Percentiles rank a stretch among this genome's conserved stretches.
Evolutionary conservation across 108 stramenopile genomes (phyloP).

Genomic region (Conticribra guillardii): DNA sequence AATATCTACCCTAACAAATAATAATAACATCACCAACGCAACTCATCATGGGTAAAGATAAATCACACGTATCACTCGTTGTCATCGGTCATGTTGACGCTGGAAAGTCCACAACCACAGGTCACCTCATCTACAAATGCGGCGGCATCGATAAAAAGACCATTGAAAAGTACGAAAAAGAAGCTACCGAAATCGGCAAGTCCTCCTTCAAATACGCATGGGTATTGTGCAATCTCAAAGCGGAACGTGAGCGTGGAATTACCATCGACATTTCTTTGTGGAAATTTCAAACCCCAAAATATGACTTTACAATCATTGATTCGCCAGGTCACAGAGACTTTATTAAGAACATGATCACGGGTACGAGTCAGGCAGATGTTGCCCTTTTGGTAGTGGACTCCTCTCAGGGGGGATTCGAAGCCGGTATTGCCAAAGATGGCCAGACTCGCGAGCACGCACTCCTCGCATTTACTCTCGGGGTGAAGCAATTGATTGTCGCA

Average conservation of each 20-base stretch:
- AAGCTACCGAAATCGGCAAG: conserved; percentile 89
- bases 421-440: conserved; percentile 91
- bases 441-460: conserved; percentile 97
- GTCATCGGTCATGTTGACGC: conserved; percentile 91
- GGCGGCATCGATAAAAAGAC: conserved; percentile 89
- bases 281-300: conserved; percentile 88
- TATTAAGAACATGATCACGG: conserved; percentile 98
- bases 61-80: conserved; percentile 74
- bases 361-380: conserved; percentile 97
- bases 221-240: conserved; percentile 97
- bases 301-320: conserved; percentile 95
- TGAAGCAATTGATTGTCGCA: conserved; percentile 95
- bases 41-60: conserved; percentile 56
- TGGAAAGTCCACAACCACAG: conserved; percentile 93
- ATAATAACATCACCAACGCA: conserved; percentile 4
- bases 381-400: conserved; percentile 93
- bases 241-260: conserved; percentile 98
- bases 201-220: conserved; percentile 81
- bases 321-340: conserved; percentile 96
- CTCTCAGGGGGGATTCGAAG: conserved; percentile 91
- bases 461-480: conserved; percentile 95
- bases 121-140: conserved; percentile 86
- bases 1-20: neutral
- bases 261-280: conserved; percentile 99
- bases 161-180: conserved; percentile 92